Evolutionary conservation across 2,329 filamentous ascomycete species (phyloP).

Genomic region (Pochonia chlamydosporia): DNA sequence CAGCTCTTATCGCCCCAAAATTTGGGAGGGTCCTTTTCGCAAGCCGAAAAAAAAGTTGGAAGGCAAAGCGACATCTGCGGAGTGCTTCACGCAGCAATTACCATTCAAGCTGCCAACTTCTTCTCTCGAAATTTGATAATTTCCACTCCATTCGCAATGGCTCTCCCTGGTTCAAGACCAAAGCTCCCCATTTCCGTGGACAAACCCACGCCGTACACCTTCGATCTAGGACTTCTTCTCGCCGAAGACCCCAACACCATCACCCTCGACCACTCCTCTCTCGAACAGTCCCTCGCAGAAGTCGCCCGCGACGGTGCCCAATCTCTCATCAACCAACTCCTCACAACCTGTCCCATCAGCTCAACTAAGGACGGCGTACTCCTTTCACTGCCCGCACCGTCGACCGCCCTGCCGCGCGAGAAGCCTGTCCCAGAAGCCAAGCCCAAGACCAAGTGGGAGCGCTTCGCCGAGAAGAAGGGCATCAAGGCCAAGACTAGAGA

Average conservation of each 20-base stretch:
- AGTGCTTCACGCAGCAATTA: constrained; percentile 2
- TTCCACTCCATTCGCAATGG: constrained; percentile 20
- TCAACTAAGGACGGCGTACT: constrained; percentile 67
- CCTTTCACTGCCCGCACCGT: constrained; percentile 65
- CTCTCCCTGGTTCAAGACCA: constrained; percentile 30
- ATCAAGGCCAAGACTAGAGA: constrained; percentile 86
- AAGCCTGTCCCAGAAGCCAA: constrained; percentile 83
- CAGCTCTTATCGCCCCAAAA: constrained; percentile 17
- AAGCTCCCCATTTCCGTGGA: constrained; percentile 61
- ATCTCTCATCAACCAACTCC: constrained; percentile 86
- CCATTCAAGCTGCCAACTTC: constrained; percentile 5
- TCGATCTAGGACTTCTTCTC: constrained; percentile 84
- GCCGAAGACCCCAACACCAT: constrained; percentile 84
- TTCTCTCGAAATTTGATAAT: not conserved
- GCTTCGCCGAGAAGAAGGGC: constrained; percentile 94
- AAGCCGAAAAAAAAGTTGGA: constrained; percentile 16
- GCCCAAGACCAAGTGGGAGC: constrained; percentile 87
- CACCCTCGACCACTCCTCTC: constrained; percentile 41
- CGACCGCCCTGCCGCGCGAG: constrained; percentile 76
- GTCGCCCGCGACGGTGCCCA: constrained; percentile 87
- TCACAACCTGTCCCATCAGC: constrained; percentile 77
- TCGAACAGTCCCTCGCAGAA: constrained; percentile 64
- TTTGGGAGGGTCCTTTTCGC: not conserved
- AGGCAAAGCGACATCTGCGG: constrained; percentile 14
- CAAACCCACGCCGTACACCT: constrained; percentile 86